Percentiles rank a stretch among this genome's conserved stretches.
Conservation (phyloP, 2,329 filamentous ascomycete genomes). For the Akanthomyces uredinophilus region DNA sequence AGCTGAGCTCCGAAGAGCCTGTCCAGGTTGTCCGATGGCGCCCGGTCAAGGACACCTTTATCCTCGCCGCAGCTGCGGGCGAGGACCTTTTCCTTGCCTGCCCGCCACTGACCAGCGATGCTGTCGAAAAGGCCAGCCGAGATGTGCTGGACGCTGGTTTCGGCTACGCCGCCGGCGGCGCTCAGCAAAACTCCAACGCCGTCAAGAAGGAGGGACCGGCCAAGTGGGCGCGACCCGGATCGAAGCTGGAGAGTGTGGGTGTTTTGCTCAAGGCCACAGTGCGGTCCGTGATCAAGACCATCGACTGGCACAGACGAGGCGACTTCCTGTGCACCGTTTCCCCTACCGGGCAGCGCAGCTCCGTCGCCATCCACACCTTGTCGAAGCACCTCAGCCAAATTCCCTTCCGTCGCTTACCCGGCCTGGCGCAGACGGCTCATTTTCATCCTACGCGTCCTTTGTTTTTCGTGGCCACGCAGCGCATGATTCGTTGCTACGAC, state of each 20-base stretch:
- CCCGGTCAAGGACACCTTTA: constrained; percentile 71
- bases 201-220: constrained; percentile 69
- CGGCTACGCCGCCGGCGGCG: constrained; percentile 74
- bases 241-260: constrained; percentile 68
- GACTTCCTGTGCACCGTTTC: constrained; percentile 94
- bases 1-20: constrained; percentile 69
- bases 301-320: constrained; percentile 89
- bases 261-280: constrained; percentile 79
- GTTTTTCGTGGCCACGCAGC: constrained; percentile 94
- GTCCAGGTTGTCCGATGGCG: constrained; percentile 89
- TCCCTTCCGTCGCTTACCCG: constrained; percentile 76
- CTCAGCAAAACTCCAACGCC: constrained; percentile 48
- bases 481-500: constrained; percentile 90
- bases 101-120: constrained; percentile 67
- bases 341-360: constrained; percentile 68
- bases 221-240: constrained; percentile 76
- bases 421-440: constrained; percentile 77
- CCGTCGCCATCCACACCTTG: constrained; percentile 90
- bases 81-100: constrained; percentile 83
- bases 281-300: constrained; percentile 73
- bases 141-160: constrained; percentile 84
- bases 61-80: constrained; percentile 78
- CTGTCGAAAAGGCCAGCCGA: constrained; percentile 67
- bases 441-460: constrained; percentile 93
- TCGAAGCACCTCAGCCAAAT: constrained; percentile 93